Evolutionary conservation across 192 early-diverging fungal species (phyloP).

Genomic region (Dimargaris verticillata): DNA sequence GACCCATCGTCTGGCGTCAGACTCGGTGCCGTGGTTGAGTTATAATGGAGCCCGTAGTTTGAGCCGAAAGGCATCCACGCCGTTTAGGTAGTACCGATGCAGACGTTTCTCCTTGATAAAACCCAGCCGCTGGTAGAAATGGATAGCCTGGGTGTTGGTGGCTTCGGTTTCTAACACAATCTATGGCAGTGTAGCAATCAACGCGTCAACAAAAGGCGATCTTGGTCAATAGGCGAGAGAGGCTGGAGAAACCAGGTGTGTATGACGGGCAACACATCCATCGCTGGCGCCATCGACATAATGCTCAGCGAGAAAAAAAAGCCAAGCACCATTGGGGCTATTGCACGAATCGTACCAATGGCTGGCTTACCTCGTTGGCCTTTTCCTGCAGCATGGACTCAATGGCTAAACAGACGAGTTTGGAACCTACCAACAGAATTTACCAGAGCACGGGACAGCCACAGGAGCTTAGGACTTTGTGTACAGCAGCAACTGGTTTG

Average conservation of each 20-base stretch:
- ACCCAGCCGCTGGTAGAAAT: slow-evolving; percentile 76
- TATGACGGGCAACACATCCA: neutral
- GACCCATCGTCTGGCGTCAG: no score
- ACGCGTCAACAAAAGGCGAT: neutral
- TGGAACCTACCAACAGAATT: slow-evolving; percentile 22
- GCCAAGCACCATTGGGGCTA: neutral
- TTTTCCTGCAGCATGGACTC: slow-evolving; percentile 52
- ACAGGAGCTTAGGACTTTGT: neutral
- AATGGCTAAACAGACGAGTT: slow-evolving; percentile 55
- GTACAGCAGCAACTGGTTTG: neutral
- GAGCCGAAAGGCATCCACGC: slow-evolving; percentile 74
- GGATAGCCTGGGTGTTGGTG: slow-evolving; percentile 66
- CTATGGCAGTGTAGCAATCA: slow-evolving; percentile 15
- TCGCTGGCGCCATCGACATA: neutral
- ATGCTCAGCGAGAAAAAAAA: neutral
- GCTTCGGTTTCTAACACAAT: slow-evolving; percentile 83
- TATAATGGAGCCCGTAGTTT: slow-evolving; percentile 33
- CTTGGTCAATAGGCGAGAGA: neutral
- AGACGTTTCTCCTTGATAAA: slow-evolving; percentile 88
- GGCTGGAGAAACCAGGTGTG: neutral
- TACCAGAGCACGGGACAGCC: neutral
- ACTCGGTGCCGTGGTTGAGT: no score
- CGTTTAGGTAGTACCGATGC: slow-evolving; percentile 83
- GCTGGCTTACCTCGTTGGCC: slow-evolving; percentile 58
- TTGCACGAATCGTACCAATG: neutral